Evolutionary conservation across 192 early-diverging fungal species (phyloP).

Genomic region (Jimgerdemannia lactiflua): DNA sequence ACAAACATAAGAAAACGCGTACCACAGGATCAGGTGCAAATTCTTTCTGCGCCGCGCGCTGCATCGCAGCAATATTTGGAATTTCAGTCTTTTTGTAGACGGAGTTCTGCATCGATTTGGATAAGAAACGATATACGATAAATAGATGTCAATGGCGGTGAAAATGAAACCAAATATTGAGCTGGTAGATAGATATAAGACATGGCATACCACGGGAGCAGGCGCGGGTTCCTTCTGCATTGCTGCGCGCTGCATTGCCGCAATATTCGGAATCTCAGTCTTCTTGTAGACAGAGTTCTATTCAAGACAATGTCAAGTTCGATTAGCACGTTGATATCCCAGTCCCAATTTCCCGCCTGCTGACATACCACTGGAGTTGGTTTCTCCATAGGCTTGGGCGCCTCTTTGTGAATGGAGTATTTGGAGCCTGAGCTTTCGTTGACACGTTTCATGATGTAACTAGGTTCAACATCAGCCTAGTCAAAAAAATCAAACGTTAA

Average conservation of each 20-base stretch:
- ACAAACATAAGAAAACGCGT: not conserved
- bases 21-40: conserved; percentile 25
- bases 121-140: not conserved
- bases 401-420: conserved; percentile 77
- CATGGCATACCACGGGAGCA: conserved; percentile 18
- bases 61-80: conserved; percentile 53
- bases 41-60: conserved; percentile 44
- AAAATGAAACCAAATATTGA: not conserved
- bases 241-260: conserved; percentile 42
- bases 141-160: no score
- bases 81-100: conserved; percentile 59
- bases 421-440: conserved; percentile 84
- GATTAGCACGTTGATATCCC: not conserved
- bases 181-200: not conserved
- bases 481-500: not conserved
- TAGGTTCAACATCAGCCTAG: conserved; percentile 75
- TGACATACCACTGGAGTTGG: conserved; percentile 40
- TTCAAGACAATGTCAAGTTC: not conserved
- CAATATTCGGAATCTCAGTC: conserved; percentile 56
- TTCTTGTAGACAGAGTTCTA: conserved; percentile 57
- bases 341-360: no score
- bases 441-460: conserved; percentile 83
- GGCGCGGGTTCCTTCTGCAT: conserved; percentile 42
- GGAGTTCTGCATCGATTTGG: conserved; percentile 28
- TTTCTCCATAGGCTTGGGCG: conserved; percentile 29